phyloP scores from a whole-genome alignment of 371 early-diverging fungal genomes.

The Phascolomyces articulosus region DNA sequence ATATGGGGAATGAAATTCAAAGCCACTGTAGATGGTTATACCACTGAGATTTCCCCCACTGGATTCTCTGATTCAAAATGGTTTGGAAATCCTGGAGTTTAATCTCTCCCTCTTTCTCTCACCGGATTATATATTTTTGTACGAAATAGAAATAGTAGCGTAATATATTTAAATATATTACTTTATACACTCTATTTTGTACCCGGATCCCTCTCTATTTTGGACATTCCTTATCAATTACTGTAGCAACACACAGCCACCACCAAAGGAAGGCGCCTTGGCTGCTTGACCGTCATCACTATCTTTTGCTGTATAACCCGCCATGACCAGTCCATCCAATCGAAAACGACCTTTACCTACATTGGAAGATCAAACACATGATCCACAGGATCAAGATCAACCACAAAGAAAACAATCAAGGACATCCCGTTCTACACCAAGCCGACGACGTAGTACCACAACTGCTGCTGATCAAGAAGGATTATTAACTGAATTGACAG shows the following conservation, averaged over 20 bases:
- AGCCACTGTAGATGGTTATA: no score
- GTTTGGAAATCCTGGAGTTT: no score
- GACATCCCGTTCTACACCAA: no score
- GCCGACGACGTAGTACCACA: no score
- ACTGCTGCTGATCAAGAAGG: neutral
- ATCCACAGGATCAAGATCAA: neutral
- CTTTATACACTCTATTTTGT: no score
- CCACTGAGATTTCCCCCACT: no score
- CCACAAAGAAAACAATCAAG: neutral
- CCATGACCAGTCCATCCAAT: neutral
- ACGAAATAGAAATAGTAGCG: no score
- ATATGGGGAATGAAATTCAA: no score
- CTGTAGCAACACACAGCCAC: neutral
- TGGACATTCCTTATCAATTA: constrained; percentile 3
- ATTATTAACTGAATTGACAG: constrained; percentile 31
- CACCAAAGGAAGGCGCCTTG: neutral
- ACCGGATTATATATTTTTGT: no score
- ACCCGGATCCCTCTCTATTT: neutral
- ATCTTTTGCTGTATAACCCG: neutral
- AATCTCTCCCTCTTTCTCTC: no score
- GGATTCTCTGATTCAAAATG: no score
- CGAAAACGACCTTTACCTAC: constrained; percentile 6
- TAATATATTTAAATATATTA: no score
- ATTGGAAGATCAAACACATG: neutral
- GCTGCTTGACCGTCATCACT: constrained; percentile 7